A percentile compares a stretch with the other conserved stretches of the same genome.
Evolutionary conservation across 495 filamentous ascomycete genomes (phyloP).

Genomic region (Neurospora sp.): DNA sequence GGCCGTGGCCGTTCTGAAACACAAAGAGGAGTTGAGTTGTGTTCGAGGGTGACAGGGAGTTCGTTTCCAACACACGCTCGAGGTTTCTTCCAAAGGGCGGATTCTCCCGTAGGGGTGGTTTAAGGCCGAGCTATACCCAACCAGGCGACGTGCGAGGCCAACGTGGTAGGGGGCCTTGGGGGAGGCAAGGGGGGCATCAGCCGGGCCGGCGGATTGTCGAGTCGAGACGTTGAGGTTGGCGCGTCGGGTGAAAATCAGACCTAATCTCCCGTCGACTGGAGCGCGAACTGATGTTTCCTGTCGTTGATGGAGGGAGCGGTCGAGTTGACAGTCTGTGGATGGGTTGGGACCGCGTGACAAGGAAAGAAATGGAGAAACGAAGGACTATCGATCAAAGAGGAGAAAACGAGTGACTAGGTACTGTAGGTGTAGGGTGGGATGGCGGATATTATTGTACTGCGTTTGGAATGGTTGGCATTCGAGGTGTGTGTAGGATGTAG

Average conservation of each 20-base stretch:
- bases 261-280: background rate
- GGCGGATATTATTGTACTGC: background rate
- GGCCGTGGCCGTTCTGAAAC: slow-evolving; percentile 35
- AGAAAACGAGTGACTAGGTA: background rate
- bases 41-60: slow-evolving; percentile 24
- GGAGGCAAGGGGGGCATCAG: slow-evolving; percentile 5
- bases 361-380: background rate
- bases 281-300: background rate
- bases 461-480: background rate
- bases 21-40: slow-evolving; percentile 29
- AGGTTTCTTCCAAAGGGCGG: background rate
- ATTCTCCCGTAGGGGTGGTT: background rate
- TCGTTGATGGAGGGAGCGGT: background rate
- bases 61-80: slow-evolving; percentile 11
- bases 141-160: background rate
- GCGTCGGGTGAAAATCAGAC: background rate
- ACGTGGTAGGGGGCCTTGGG: slow-evolving; percentile 1
- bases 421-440: background rate
- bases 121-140: background rate
- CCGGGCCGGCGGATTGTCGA: background rate
- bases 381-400: background rate
- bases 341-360: background rate
- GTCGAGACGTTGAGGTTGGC: background rate
- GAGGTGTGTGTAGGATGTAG: background rate
- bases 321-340: background rate